Base-by-base conservation (phyloP, 116 monocot genomes). In the Phalaenopsis hybrid region DNA sequence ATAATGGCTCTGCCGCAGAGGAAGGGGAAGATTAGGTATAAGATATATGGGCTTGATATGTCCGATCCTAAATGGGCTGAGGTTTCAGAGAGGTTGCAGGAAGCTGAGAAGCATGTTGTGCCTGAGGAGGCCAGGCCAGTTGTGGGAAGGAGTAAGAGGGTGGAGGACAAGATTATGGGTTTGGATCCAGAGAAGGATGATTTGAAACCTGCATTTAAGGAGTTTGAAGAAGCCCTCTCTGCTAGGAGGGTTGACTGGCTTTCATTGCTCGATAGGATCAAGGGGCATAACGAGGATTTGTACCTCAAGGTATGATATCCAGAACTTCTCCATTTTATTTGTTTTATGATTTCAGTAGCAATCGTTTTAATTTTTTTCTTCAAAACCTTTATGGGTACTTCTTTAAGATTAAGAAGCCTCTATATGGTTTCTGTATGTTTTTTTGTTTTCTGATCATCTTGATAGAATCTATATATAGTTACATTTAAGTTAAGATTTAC, bases 31-130 rank as follows among this genome's bases (percentile, higher is more conserved):
- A 87, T 95, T 49, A 89, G 81, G 87, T 95, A 92, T 75, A 89
- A 84, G 84, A 90, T 98, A 6, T 85, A 89, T 45, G 98, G 95
- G 61, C 78, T 98, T 87, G 93, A 98, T 85, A 83, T 98, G 81
- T 98, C 98, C 0, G 91, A 83, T 34, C 82, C 76, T 4, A 82
- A 85, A 77, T 98, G 98, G 98, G 81, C 67, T 9, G 90, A 89
- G 79, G 90, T 91, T 58, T 86, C 90, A 10, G 85, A 88, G 75
- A 89, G 74, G 80, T 76, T 77, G 41, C 83, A 90, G 73, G 92
- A 88, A 34, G 86, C 89, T 2, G 89, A 90, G 86, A 86, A 85
- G 46, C 76, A 80, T 0, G 80, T 88, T 50, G 69, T 88, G 41
- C 75, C 84, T 0, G 88, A 88, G 25, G 92, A 89, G 77, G 72